Conservation (phyloP, 345 rosid species). For the Populus simonii region DNA sequence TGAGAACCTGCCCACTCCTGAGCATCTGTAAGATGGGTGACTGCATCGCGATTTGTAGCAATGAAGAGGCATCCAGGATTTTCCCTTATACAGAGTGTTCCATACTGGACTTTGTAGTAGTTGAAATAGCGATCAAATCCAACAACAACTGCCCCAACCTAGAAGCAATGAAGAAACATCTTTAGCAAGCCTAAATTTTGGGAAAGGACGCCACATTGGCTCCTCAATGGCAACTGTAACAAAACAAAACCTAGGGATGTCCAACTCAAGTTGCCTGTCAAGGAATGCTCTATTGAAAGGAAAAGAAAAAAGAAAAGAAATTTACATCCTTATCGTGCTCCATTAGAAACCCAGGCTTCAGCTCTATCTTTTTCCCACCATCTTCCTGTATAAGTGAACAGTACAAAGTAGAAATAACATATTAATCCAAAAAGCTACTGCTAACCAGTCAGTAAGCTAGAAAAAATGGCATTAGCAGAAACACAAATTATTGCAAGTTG, state of each 20-base stretch:
- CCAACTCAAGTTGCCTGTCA: background rate
- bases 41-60: slow-evolving; percentile 36
- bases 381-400: slow-evolving; percentile 17
- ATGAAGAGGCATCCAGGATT: slow-evolving; percentile 38
- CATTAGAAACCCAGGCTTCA: slow-evolving; percentile 35
- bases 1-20: slow-evolving; percentile 38
- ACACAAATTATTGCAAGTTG: background rate
- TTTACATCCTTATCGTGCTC: slow-evolving; percentile 32
- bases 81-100: slow-evolving; percentile 34
- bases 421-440: background rate
- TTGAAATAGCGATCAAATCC: slow-evolving; percentile 37
- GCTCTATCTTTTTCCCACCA: slow-evolving; percentile 30
- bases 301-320: background rate
- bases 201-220: background rate
- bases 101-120: slow-evolving; percentile 39
- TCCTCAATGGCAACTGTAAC: background rate
- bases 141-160: slow-evolving; percentile 36
- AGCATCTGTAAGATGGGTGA: slow-evolving; percentile 37
- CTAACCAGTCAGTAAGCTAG: background rate
- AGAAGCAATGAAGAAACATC: background rate
- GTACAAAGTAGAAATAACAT: background rate
- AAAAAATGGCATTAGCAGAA: background rate
- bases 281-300: background rate
- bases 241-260: background rate
- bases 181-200: background rate